Evolutionary conservation across 371 early-diverging fungal genomes (phyloP).

Genomic region (Zancudomyces culisetae): DNA sequence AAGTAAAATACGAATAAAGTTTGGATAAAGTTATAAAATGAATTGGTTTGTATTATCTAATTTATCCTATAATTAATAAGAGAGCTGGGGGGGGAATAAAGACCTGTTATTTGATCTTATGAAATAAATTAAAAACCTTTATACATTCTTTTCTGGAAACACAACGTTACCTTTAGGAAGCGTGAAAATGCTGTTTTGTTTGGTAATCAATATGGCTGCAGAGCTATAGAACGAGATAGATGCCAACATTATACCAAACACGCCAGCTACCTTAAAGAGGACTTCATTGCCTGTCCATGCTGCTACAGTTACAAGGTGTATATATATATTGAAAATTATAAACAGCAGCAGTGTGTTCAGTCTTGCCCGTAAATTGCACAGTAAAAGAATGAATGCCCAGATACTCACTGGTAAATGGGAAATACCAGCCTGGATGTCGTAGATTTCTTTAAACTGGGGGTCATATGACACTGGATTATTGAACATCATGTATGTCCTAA

Average conservation of each 20-base stretch:
- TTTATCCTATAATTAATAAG: no score
- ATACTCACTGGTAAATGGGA: background rate
- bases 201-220: conserved; percentile 36
- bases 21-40: no score
- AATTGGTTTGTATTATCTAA: no score
- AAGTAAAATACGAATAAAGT: no score
- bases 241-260: conserved; percentile 36
- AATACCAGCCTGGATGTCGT: background rate
- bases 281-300: background rate
- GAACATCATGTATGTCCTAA: conserved; percentile 7
- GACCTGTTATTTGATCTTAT: no score
- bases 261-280: background rate
- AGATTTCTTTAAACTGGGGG: background rate
- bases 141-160: no score
- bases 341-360: background rate
- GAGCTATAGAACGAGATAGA: conserved; percentile 55
- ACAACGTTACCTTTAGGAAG: conserved; percentile 27
- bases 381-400: background rate
- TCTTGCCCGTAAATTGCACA: background rate
- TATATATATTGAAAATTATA: background rate
- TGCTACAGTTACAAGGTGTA: background rate
- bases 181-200: conserved; percentile 32
- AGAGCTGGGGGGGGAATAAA: no score
- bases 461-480: conserved; percentile 7
- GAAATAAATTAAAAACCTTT: no score